Conservation (phyloP, 495 filamentous ascomycete species). For the Aspergillus nidulans region DNA sequence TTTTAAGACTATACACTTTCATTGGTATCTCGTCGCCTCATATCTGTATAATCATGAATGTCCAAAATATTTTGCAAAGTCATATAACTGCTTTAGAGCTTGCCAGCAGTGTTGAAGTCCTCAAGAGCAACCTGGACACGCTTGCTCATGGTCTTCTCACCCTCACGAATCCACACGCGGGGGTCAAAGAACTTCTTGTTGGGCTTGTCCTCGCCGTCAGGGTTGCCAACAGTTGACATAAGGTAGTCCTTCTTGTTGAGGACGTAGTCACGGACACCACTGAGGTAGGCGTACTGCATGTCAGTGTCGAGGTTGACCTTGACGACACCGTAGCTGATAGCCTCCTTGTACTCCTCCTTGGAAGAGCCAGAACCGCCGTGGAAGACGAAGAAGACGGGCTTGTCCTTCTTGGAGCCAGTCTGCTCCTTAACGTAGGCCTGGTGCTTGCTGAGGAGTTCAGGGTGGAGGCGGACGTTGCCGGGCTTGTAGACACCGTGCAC, state of each 20-base stretch:
- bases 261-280: slow-evolving; percentile 89
- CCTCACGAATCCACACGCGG: slow-evolving; percentile 72
- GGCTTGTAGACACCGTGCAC: slow-evolving; percentile 99
- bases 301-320: slow-evolving; percentile 92
- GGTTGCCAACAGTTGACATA: slow-evolving; percentile 80
- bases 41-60: slow-evolving; percentile 1
- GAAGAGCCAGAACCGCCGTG: slow-evolving; percentile 91
- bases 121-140: slow-evolving; percentile 75
- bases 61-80: slow-evolving; percentile 1
- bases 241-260: slow-evolving; percentile 94
- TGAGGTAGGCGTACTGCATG: slow-evolving; percentile 70
- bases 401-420: slow-evolving; percentile 59
- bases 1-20: neutral
- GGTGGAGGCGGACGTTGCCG: slow-evolving; percentile 93
- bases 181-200: slow-evolving; percentile 99
- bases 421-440: slow-evolving; percentile 83
- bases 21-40: slow-evolving; percentile 1
- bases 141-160: slow-evolving; percentile 92
- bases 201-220: slow-evolving; percentile 91
- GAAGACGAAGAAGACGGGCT: slow-evolving; percentile 99
- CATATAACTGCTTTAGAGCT: slow-evolving; percentile 59
- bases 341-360: slow-evolving; percentile 82
- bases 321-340: slow-evolving; percentile 89
- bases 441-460: slow-evolving; percentile 90
- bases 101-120: slow-evolving; percentile 86